Evolutionary conservation across 805 yeast species (phyloP).

Genomic region (Wickerhamomyces subpelliculosus): DNA sequence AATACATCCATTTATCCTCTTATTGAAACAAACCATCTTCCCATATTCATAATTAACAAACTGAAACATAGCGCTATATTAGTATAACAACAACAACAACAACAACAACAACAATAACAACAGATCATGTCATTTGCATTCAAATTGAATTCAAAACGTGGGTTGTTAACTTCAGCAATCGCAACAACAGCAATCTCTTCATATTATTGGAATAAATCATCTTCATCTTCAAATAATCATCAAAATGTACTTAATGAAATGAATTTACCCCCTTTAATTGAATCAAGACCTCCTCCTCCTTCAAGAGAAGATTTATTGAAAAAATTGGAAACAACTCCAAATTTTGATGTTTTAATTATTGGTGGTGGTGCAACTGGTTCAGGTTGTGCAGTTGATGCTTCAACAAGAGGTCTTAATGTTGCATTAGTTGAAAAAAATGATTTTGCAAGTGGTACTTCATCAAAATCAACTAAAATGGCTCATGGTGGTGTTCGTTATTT

Average conservation of each 20-base stretch:
- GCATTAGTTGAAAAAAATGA: conserved; percentile 82
- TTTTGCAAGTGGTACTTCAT: conserved; percentile 88
- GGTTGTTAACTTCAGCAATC: no score
- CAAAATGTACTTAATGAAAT: conserved; percentile 14
- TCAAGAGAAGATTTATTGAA: conserved; percentile 45
- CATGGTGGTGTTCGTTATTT: conserved; percentile 96
- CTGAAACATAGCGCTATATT: no score
- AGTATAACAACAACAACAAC: no score
- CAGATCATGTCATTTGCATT: no score
- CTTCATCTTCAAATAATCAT: no score
- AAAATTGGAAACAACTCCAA: conserved; percentile 39
- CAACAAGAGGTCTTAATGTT: conserved; percentile 83
- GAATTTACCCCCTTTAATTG: conserved; percentile 30
- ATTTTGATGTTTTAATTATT: conserved; percentile 75
- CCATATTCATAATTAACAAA: no score
- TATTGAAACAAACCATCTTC: no score
- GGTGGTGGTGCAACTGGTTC: conserved; percentile 98
- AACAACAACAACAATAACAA: no score
- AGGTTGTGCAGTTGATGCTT: conserved; percentile 89
- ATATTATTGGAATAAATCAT: conserved; percentile 4
- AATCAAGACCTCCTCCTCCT: conserved; percentile 44
- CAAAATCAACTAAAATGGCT: conserved; percentile 92
- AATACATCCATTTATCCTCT: no score
- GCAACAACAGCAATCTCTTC: conserved; percentile 17
- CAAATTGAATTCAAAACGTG: conserved; percentile 2